Percentiles rank a stretch among this genome's conserved stretches.
Conservation (phyloP, 2,329 filamentous ascomycete genomes). For the Didymella exigua region DNA sequence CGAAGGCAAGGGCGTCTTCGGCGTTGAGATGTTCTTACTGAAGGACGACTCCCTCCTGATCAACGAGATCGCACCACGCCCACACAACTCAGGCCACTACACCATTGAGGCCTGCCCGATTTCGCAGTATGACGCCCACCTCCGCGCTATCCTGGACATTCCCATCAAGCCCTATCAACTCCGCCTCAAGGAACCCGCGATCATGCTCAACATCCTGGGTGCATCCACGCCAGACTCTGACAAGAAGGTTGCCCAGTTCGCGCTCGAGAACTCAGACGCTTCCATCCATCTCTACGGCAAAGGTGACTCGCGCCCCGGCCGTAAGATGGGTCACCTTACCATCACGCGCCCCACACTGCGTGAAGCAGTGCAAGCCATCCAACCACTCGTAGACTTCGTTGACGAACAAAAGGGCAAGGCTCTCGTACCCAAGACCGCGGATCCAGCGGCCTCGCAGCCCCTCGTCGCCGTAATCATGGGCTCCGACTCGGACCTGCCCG, state of each 20-base stretch:
- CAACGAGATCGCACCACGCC: constrained; percentile 84
- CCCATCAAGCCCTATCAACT: constrained; percentile 61
- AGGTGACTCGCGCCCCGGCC: constrained; percentile 76
- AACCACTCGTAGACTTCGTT: constrained; percentile 70
- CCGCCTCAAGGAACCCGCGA: constrained; percentile 64
- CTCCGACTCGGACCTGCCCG: constrained; percentile 75
- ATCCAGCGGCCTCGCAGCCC: constrained; percentile 47
- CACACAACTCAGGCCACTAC: constrained; percentile 93
- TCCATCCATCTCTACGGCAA: constrained; percentile 92
- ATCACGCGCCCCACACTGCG: constrained; percentile 72
- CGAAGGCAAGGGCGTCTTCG: constrained; percentile 89
- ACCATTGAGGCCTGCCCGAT: constrained; percentile 90
- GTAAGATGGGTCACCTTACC: constrained; percentile 96
- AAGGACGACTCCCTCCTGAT: constrained; percentile 73
- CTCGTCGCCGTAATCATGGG: constrained; percentile 83
- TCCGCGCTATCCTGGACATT: constrained; percentile 78
- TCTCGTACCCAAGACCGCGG: constrained; percentile 24
- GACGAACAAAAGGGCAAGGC: constrained; percentile 59
- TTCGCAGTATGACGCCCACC: constrained; percentile 91
- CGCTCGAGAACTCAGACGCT: constrained; percentile 63
- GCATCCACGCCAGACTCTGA: constrained; percentile 71
- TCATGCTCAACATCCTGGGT: constrained; percentile 83
- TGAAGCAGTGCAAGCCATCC: constrained; percentile 69
- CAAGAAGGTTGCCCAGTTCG: constrained; percentile 60
- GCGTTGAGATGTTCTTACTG: constrained; percentile 93